Evolutionary conservation across 257 asterid genomes (phyloP).

Genomic region (Solanum virginianum): DNA sequence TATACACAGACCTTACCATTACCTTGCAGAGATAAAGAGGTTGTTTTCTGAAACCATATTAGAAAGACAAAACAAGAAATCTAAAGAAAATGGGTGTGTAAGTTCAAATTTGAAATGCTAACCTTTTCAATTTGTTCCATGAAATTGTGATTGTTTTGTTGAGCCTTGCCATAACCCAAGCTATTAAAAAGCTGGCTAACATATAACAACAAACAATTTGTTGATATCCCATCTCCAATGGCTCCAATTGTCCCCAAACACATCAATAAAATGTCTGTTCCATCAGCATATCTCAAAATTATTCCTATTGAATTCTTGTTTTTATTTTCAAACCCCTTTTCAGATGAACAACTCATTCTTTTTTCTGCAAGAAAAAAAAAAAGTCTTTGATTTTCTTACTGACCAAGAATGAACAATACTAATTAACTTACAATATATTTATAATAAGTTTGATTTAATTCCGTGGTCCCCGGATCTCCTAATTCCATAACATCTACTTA

Average conservation of each 20-base stretch:
- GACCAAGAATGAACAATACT: background rate
- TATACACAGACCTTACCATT: too few relatives aligned
- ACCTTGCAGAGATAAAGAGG: too few relatives aligned
- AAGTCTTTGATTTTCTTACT: background rate
- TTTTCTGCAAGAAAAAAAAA: background rate
- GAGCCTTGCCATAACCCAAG: slow-evolving; percentile 54
- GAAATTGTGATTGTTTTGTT: slow-evolving; percentile 34
- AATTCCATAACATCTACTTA: background rate
- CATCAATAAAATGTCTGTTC: slow-evolving; percentile 59
- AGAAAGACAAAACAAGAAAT: background rate
- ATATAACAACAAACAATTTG: slow-evolving; percentile 58
- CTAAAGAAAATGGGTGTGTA: background rate
- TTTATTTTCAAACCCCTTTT: background rate
- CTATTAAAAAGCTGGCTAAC: slow-evolving; percentile 62
- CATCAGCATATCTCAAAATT: slow-evolving; percentile 59
- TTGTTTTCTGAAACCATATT: too few relatives aligned
- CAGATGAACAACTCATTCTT: slow-evolving; percentile 22
- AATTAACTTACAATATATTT: background rate
- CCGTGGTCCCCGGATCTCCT: background rate
- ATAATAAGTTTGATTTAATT: background rate
- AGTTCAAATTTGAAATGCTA: background rate
- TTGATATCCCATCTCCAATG: slow-evolving; percentile 83
- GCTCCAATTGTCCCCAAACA: slow-evolving; percentile 80
- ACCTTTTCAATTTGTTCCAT: slow-evolving; percentile 73
- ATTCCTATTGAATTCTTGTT: slow-evolving; percentile 18